phyloP scores from a whole-genome alignment of 495 filamentous ascomycete genomes.

The Symbiotaphrina buchneri region DNA sequence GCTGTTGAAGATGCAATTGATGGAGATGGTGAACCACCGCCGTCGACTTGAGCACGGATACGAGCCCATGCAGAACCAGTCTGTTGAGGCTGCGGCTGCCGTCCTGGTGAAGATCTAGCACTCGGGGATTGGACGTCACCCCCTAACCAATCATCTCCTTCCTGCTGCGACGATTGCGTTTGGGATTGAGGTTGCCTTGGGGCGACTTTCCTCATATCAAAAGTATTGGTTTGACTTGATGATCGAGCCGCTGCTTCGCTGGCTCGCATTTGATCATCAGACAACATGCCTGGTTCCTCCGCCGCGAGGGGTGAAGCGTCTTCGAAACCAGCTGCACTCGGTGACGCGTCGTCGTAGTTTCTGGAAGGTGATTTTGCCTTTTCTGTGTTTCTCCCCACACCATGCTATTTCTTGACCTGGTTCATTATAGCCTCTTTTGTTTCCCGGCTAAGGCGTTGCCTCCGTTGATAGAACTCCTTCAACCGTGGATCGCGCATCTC shows the following conservation, averaged over 20 bases:
- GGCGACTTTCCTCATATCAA: too few relatives aligned
- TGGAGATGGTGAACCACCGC: neutral
- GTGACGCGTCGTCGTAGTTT: neutral
- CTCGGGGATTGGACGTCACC: neutral
- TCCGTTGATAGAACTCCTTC: slow-evolving; percentile 8
- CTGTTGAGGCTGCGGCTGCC: neutral
- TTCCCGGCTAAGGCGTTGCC: neutral
- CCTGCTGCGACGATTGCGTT: too few relatives aligned
- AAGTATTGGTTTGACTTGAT: too few relatives aligned
- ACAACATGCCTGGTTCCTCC: neutral
- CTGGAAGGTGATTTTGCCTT: neutral
- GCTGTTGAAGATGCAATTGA: neutral
- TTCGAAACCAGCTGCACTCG: neutral
- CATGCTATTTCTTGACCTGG: too few relatives aligned
- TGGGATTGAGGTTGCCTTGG: too few relatives aligned
- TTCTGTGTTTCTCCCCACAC: slow-evolving; percentile 4
- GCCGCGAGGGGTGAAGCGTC: neutral
- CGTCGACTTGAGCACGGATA: neutral
- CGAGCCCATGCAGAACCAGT: neutral
- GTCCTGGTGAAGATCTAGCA: neutral
- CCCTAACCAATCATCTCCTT: too few relatives aligned
- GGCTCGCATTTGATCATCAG: neutral
- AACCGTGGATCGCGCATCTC: slow-evolving; percentile 9
- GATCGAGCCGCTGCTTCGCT: neutral
- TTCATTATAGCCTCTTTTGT: neutral